Evolutionary conservation across 2,329 filamentous ascomycete species (phyloP), one percentile per base, ranked within the genome.

Genomic region (Simplicillium sp.): DNA sequence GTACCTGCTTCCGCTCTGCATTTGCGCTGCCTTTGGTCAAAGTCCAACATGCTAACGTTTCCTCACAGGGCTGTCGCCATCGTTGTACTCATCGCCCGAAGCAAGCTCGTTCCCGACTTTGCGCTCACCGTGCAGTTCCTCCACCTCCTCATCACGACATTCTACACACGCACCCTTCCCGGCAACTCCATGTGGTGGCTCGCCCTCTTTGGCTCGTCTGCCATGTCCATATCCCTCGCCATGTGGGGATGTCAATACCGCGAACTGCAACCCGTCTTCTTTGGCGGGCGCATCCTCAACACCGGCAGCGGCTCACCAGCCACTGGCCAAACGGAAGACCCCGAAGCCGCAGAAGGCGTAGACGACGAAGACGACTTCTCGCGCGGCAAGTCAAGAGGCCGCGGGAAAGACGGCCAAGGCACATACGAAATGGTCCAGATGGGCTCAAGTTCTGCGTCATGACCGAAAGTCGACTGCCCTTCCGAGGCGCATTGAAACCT

Each of bases 51-150:
- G 28, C 12, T n/a, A n/a, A n/a, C n/a, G n/a, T 13, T 38, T 5
- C 18, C 4, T 38, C 15, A 7, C 33, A 97, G 90, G 57, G 79
- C 87, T 34, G 78, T 94, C 44, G 84, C 87, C 34, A 82, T 96
- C 43, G 78, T 95, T 38, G 65, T 90, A 40, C 70, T 97, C 43
- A 79, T 98, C 50, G 81, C 83, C 15, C 87, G 92, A 46, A 92
- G 84, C 37, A 97, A 97, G 61, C 83, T 97, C 45, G 85, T 97
- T 38, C 87, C 87, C 50, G 92, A 98, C 64, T 98, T 97, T 60
- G 86, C 87, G 28, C 68, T 96, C 17, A 95, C 90, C 3, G 75
- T 96, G 14, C 87, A 94, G 65, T 75, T 85, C 58, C 68, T 95
- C 34, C 86, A 95, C 59, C 75, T 95, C 40, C 48, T 92, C 53